Percentiles rank a stretch among this genome's conserved stretches.
These are phyloP conservation scores for Mortierella sp. DNA, from an alignment of 371 early-diverging fungal genomes.

Conservation along the genomic window DNA sequence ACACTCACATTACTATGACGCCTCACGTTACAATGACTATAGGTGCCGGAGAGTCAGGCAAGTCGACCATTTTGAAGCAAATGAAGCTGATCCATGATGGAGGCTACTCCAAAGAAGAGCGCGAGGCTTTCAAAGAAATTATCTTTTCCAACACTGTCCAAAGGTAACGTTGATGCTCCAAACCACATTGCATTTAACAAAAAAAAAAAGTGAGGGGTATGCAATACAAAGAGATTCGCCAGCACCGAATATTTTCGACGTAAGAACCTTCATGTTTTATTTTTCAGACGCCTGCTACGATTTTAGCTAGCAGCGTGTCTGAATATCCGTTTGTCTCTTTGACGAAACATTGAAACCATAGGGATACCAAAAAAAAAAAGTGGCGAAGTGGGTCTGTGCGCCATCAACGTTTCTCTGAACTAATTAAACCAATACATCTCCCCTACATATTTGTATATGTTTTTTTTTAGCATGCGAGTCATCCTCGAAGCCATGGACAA, in stretches of 20 bases:
- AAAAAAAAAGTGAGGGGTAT: no score
- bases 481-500: slow-evolving; percentile 93
- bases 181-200: neutral
- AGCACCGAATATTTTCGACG: no score
- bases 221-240: no score
- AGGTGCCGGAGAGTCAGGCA: slow-evolving; percentile 99
- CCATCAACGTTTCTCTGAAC: neutral
- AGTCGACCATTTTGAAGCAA: slow-evolving; percentile 96
- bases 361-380: neutral
- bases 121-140: slow-evolving; percentile 91
- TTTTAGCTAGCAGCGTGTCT: neutral
- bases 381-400: no score
- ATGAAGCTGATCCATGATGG: slow-evolving; percentile 96
- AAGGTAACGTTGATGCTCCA: slow-evolving; percentile 52
- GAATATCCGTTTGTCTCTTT: no score
- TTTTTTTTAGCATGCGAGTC: slow-evolving; percentile 84
- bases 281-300: no score
- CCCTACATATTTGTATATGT: no score
- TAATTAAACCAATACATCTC: no score
- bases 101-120: slow-evolving; percentile 89
- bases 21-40: neutral
- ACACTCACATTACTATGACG: no score
- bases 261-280: neutral
- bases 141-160: slow-evolving; percentile 96
- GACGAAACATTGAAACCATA: neutral